Conservation (phyloP, 331 rosid species). For the Quercus tomentella region DNA sequence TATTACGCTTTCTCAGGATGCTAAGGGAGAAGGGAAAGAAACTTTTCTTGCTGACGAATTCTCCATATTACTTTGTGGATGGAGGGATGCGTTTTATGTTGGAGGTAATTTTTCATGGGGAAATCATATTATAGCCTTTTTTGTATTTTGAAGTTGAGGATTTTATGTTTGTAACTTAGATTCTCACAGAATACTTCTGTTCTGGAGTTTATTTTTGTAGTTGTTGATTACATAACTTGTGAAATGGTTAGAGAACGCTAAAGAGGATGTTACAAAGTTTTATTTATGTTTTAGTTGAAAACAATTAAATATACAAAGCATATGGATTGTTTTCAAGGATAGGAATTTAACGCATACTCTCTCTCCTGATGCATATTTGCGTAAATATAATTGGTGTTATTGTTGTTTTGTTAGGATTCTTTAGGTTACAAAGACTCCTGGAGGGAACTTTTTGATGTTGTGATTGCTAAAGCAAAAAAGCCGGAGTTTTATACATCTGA, state of each 20-base stretch:
- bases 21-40: slow-evolving; percentile 89
- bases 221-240: neutral
- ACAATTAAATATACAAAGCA: neutral
- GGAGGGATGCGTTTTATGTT: slow-evolving; percentile 91
- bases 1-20: slow-evolving; percentile 71
- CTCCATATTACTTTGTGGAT: slow-evolving; percentile 92
- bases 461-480: slow-evolving; percentile 91
- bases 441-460: slow-evolving; percentile 93
- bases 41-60: slow-evolving; percentile 87
- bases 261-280: neutral
- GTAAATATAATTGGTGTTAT: neutral
- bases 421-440: slow-evolving; percentile 63
- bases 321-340: neutral
- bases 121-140: neutral
- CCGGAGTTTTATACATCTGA: slow-evolving; percentile 89
- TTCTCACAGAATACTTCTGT: neutral
- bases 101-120: slow-evolving; percentile 52
- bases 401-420: slow-evolving; percentile 57
- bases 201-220: neutral
- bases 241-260: neutral
- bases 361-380: neutral
- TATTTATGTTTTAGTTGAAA: neutral
- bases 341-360: neutral
- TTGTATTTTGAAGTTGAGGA: neutral
- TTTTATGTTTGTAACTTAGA: neutral